Conservation (phyloP, 441 rosid genomes). For the Aquilaria agallochum region DNA sequence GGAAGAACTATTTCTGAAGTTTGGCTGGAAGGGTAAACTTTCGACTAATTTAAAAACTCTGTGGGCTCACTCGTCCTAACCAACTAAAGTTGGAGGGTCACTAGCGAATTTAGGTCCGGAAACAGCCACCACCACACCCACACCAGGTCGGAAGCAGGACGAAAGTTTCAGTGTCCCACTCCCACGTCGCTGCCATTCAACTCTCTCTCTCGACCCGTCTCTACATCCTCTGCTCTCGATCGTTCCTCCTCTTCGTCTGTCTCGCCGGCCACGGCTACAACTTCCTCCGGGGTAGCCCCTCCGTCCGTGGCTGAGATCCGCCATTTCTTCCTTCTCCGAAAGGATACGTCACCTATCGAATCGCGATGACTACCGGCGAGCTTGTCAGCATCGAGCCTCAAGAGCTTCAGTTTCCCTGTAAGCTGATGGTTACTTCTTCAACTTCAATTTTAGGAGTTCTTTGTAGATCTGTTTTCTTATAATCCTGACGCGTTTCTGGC, state of each 20-base stretch:
- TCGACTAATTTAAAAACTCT: too few relatives aligned
- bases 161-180: constrained; percentile 31
- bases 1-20: background rate
- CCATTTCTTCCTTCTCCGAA: constrained; percentile 4
- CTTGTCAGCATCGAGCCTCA: constrained; percentile 73
- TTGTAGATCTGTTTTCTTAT: constrained; percentile 11
- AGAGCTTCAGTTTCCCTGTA: constrained; percentile 80
- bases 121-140: too few relatives aligned
- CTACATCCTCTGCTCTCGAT: background rate
- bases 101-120: too few relatives aligned
- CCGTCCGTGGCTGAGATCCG: background rate
- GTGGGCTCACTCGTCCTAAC: too few relatives aligned
- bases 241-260: background rate
- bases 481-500: constrained; percentile 1
- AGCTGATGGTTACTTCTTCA: constrained; percentile 11
- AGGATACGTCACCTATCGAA: constrained; percentile 16
- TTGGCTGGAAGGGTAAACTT: too few relatives aligned
- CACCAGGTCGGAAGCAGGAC: constrained; percentile 24
- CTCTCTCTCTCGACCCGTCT: constrained; percentile 7
- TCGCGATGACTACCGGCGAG: constrained; percentile 52
- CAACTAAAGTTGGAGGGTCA: too few relatives aligned
- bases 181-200: constrained; percentile 13
- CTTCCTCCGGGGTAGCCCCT: constrained; percentile 2
- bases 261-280: constrained; percentile 14
- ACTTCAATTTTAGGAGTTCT: background rate